Conservation (phyloP, 495 filamentous ascomycete species). For the Trichoderma erinaceum region DNA sequence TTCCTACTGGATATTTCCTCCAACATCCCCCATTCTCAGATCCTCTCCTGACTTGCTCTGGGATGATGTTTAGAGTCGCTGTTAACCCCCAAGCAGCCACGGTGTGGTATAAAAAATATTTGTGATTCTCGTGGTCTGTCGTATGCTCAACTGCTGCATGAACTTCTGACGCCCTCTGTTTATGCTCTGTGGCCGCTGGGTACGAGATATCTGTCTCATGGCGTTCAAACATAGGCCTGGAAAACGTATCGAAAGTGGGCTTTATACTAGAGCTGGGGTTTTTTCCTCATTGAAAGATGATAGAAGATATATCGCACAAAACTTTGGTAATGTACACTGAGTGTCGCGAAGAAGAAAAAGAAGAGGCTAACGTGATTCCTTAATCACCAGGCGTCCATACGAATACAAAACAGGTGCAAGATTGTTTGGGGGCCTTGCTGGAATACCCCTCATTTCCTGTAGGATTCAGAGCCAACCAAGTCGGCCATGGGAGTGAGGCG, state of each 20-base stretch:
- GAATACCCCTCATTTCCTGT: constrained; percentile 2
- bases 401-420: neutral
- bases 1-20: neutral
- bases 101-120: neutral
- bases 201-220: neutral
- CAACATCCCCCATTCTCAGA: neutral
- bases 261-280: neutral
- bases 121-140: neutral
- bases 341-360: neutral
- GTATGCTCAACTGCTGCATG: neutral
- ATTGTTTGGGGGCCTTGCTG: neutral
- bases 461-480: neutral
- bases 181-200: neutral
- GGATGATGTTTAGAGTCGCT: neutral
- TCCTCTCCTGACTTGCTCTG: neutral
- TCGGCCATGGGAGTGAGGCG: neutral
- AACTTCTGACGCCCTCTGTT: neutral
- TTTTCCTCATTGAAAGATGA: neutral
- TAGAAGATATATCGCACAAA: neutral
- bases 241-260: neutral
- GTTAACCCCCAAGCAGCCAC: constrained; percentile 4
- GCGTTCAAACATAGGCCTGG: neutral
- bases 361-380: neutral
- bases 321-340: neutral
- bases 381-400: neutral